A percentile compares a stretch with the other conserved stretches of the same genome.
Evolutionary conservation across 2,329 filamentous ascomycete genomes (phyloP).

Genomic region (Helotiales sp.): DNA sequence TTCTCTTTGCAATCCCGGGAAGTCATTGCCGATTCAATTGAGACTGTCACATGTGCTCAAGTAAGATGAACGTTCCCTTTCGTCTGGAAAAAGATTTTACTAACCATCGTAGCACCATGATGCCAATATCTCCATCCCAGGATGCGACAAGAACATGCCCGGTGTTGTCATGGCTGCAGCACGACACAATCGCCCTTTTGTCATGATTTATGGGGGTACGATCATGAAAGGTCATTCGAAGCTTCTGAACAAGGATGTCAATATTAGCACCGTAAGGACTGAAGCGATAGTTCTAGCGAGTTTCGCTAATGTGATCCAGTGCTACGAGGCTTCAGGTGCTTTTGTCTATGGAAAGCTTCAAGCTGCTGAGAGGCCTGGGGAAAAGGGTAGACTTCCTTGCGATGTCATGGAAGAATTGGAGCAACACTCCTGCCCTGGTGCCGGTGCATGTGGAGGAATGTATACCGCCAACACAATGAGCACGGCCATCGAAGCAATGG

Average conservation of each 20-base stretch:
- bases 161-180: conserved; percentile 83
- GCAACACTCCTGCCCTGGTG: conserved; percentile 55
- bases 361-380: conserved; percentile 61
- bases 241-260: conserved; percentile 76
- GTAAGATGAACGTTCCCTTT: neutral
- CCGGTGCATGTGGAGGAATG: conserved; percentile 63
- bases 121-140: conserved; percentile 77
- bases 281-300: neutral
- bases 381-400: conserved; percentile 65
- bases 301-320: conserved; percentile 37
- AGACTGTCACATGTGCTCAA: conserved; percentile 89
- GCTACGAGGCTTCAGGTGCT: conserved; percentile 85
- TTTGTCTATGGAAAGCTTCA: conserved; percentile 77
- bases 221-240: conserved; percentile 84
- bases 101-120: neutral
- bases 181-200: conserved; percentile 68
- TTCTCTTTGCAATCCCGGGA: conserved; percentile 90
- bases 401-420: conserved; percentile 82
- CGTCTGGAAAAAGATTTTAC: neutral
- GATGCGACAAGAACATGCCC: conserved; percentile 98
- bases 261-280: conserved; percentile 65
- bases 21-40: conserved; percentile 91
- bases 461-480: conserved; percentile 79
- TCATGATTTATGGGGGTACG: conserved; percentile 95
- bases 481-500: conserved; percentile 72